Evolutionary conservation across 345 rosid species (phyloP).

Genomic region (Lepidium sativum): DNA sequence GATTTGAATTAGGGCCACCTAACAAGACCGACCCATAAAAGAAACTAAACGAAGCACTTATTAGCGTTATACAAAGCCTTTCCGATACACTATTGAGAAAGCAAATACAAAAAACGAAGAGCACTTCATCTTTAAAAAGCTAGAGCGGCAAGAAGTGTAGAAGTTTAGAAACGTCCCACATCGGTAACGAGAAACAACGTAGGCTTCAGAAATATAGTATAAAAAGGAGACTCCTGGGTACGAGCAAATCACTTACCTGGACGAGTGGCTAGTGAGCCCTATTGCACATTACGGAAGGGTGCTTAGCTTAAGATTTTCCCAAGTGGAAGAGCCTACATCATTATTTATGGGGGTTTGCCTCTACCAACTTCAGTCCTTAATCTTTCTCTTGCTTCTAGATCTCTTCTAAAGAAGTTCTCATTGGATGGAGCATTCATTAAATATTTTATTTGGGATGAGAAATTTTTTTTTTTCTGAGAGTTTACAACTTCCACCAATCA

Average conservation of each 20-base stretch:
- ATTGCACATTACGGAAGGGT: conserved; percentile 32
- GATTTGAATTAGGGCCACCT: neutral
- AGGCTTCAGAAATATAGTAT: neutral
- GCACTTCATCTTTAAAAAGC: neutral
- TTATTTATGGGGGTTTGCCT: conserved; percentile 61
- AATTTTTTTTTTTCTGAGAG: too few species aligned
- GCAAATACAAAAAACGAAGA: neutral
- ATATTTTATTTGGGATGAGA: too few species aligned
- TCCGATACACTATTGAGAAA: neutral
- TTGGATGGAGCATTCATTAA: too few species aligned
- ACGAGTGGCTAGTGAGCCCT: conserved; percentile 32
- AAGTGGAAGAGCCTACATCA: conserved; percentile 54
- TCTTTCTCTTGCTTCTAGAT: too few species aligned
- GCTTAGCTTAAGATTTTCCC: conserved; percentile 35
- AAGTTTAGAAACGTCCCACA: neutral
- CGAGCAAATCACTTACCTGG: conserved; percentile 19
- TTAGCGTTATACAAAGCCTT: neutral
- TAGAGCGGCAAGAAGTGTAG: neutral
- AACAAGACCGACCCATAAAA: neutral
- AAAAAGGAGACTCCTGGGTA: fast-evolving
- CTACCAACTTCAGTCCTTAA: neutral
- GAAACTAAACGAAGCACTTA: neutral
- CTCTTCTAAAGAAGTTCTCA: neutral
- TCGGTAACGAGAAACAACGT: neutral
- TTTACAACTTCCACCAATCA: neutral